Percentiles rank a stretch among this genome's conserved stretches.
These are phyloP conservation scores for Pontederia paniculata DNA, from an alignment of 176 grass and related monocot species.

Conservation along the genomic window DNA sequence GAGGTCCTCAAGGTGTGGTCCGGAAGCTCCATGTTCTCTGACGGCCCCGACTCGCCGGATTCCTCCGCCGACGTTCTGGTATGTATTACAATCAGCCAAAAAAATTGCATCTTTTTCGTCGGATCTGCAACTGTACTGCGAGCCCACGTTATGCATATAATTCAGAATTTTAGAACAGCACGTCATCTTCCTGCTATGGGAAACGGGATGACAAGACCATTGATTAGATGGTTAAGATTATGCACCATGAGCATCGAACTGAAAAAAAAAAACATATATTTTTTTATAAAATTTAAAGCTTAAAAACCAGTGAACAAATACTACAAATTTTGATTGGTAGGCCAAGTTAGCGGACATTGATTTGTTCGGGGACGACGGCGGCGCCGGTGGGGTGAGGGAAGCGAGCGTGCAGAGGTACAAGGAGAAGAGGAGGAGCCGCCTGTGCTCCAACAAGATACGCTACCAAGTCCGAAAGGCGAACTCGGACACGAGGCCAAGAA, in stretches of 20 bases:
- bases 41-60: slow-evolving; percentile 43
- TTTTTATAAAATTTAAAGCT: background rate
- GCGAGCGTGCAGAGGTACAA: slow-evolving; percentile 92
- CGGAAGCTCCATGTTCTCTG: slow-evolving; percentile 57
- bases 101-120: background rate
- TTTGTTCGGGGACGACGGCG: slow-evolving; percentile 41
- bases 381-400: slow-evolving; percentile 63
- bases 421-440: slow-evolving; percentile 74
- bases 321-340: slow-evolving; percentile 12
- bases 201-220: too few relatives aligned
- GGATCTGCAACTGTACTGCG: background rate
- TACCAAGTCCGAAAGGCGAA: slow-evolving; percentile 93
- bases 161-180: too few relatives aligned
- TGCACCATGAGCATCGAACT: too few relatives aligned
- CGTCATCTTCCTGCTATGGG: too few relatives aligned
- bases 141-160: background rate
- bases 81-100: slow-evolving; percentile 7
- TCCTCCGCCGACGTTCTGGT: slow-evolving; percentile 62
- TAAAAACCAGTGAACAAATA: background rate
- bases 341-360: slow-evolving; percentile 77
- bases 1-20: slow-evolving; percentile 74
- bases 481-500: slow-evolving; percentile 79
- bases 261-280: background rate
- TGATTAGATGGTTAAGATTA: too few relatives aligned
- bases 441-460: slow-evolving; percentile 94